Conservation (phyloP, 1,284 basidiomycete genomes). For the Pulchroboletus neoregius region DNA sequence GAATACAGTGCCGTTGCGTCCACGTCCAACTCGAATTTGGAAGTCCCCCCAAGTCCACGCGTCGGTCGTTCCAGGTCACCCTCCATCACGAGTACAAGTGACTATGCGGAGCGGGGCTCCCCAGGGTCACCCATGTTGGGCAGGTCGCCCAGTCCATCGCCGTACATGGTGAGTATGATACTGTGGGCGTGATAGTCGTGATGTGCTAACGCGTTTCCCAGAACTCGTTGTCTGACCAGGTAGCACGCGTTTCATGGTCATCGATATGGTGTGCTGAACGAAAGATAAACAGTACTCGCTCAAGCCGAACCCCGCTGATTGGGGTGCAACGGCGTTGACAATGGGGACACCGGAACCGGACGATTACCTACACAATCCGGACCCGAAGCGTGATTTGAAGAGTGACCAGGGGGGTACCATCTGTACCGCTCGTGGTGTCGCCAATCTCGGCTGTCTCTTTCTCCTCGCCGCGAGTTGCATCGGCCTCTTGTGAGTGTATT, state of each 20-base stretch:
- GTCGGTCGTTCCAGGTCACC: constrained; percentile 17
- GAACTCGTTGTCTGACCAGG: constrained; percentile 32
- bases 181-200: neutral
- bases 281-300: constrained; percentile 26
- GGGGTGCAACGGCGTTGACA: constrained; percentile 27
- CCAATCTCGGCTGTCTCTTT: constrained; percentile 45
- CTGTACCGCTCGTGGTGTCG: constrained; percentile 38
- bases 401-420: constrained; percentile 40
- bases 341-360: constrained; percentile 29
- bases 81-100: constrained; percentile 18
- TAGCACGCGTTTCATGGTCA: neutral
- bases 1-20: constrained; percentile 31
- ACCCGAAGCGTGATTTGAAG: constrained; percentile 34
- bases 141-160: constrained; percentile 29
- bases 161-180: constrained; percentile 23
- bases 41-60: constrained; percentile 17
- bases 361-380: constrained; percentile 33
- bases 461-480: constrained; percentile 36
- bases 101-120: constrained; percentile 17
- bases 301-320: constrained; percentile 31
- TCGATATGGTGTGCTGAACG: constrained; percentile 1
- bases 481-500: constrained; percentile 32
- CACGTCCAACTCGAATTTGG: constrained; percentile 24
- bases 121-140: constrained; percentile 11
- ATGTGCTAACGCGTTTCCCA: constrained; percentile 9